These are phyloP conservation scores for Bolboschoenoplectus hybrid DNA, from an alignment of 202 grass and related monocot species.

Conservation along the genomic window DNA sequence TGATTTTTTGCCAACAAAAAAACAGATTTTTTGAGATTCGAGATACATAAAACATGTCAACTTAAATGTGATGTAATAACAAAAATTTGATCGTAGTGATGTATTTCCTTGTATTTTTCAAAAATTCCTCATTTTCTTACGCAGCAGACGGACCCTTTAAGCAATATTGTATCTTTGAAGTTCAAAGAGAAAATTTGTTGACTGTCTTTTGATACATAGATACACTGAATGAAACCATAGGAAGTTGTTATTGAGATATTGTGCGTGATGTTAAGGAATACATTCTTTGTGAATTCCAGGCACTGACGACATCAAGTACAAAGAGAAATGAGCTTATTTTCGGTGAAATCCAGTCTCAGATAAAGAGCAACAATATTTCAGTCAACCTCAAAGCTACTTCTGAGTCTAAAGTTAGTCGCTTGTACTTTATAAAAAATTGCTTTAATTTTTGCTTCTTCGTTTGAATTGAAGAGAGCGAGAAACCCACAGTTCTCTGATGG, in stretches of 20 bases:
- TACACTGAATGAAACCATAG: not conserved
- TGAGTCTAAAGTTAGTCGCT: conserved; percentile 36
- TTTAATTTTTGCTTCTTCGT: not conserved
- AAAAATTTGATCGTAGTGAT: not conserved
- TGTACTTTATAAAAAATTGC: conserved; percentile 1
- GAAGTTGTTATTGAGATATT: not conserved
- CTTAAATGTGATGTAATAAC: not conserved
- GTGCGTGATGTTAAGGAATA: not conserved
- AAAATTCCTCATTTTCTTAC: not conserved
- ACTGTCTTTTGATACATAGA: not conserved
- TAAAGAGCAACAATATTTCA: conserved; percentile 44
- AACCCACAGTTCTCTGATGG: not conserved
- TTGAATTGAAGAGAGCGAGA: not conserved
- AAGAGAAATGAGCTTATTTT: conserved; percentile 47
- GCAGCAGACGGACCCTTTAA: not conserved
- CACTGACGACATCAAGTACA: conserved; percentile 45
- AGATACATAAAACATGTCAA: not conserved
- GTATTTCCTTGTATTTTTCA: not conserved
- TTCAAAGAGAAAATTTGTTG: not conserved
- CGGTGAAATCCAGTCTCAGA: conserved; percentile 46
- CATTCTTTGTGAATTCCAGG: conserved; percentile 37
- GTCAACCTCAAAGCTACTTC: conserved; percentile 46
- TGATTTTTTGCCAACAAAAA: not conserved
- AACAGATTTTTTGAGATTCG: not conserved
- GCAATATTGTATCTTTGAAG: not conserved